A percentile compares a stretch with the other conserved stretches of the same genome.
Conservation (phyloP, 2,329 filamentous ascomycete species). For the Paraphaeosphaeria minitans region DNA sequence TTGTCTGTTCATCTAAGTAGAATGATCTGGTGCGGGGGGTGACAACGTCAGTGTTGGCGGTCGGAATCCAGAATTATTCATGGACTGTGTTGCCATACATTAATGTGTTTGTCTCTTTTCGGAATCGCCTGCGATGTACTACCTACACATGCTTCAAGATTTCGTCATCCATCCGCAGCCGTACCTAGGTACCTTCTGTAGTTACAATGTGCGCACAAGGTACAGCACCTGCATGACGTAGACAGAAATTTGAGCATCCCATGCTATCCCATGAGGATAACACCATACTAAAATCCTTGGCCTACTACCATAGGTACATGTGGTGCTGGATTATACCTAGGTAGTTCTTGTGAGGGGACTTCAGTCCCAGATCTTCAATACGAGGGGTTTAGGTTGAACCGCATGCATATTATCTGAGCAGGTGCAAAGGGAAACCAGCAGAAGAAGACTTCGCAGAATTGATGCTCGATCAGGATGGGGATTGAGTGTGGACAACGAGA, state of each 20-base stretch:
- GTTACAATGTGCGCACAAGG: too few species aligned
- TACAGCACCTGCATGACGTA: too few species aligned
- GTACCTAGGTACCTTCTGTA: neutral
- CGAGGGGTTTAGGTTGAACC: neutral
- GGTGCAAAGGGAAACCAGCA: neutral
- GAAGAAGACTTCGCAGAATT: neutral
- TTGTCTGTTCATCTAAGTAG: constrained; percentile 1
- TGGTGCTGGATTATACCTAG: too few species aligned
- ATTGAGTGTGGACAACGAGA: neutral
- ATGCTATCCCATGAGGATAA: too few species aligned
- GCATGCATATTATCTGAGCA: neutral
- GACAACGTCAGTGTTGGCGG: neutral
- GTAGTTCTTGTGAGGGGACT: too few species aligned
- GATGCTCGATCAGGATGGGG: neutral
- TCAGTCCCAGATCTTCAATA: too few species aligned
- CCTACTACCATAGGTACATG: too few species aligned
- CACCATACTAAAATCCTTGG: too few species aligned
- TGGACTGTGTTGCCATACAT: neutral
- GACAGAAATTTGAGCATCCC: too few species aligned
- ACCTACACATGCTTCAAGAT: neutral
- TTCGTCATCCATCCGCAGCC: neutral
- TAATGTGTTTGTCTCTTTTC: neutral
- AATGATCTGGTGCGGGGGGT: neutral
- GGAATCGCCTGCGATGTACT: neutral
- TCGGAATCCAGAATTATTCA: neutral